These are phyloP conservation scores for Penicillium sp. DNA, from an alignment of 2,329 filamentous ascomycete genomes.

Conservation along the genomic window DNA sequence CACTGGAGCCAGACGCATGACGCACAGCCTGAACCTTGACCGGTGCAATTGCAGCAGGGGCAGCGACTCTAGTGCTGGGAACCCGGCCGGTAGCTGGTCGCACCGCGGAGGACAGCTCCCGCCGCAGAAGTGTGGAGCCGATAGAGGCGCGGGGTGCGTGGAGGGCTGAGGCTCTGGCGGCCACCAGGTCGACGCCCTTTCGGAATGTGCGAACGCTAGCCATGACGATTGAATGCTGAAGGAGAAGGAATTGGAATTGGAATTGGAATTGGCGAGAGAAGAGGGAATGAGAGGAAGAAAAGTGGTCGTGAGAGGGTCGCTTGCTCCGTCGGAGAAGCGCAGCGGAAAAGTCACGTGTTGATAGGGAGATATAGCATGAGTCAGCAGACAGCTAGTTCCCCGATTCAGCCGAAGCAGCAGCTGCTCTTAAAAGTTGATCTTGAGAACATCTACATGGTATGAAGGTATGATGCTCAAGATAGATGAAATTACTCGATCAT, in stretches of 20 bases:
- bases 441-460: too few relatives aligned
- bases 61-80: slow-evolving; percentile 15
- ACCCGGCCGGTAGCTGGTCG: slow-evolving; percentile 25
- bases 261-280: slow-evolving; percentile 14
- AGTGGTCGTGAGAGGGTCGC: slow-evolving; percentile 12
- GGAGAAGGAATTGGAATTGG: too few relatives aligned
- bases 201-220: slow-evolving; percentile 34
- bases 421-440: too few relatives aligned
- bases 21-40: slow-evolving; percentile 26
- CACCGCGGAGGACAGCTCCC: slow-evolving; percentile 34
- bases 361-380: slow-evolving; percentile 34
- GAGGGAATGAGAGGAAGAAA: slow-evolving; percentile 18
- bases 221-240: slow-evolving; percentile 29
- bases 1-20: slow-evolving; percentile 37
- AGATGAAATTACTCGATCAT: too few relatives aligned
- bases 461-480: too few relatives aligned
- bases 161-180: slow-evolving; percentile 29
- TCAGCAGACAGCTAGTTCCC: slow-evolving; percentile 20
- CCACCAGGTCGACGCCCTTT: slow-evolving; percentile 36
- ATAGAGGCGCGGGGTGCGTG: slow-evolving; percentile 35
- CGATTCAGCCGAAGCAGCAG: slow-evolving; percentile 6
- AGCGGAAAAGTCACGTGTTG: slow-evolving; percentile 45
- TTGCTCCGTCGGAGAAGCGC: slow-evolving; percentile 25
- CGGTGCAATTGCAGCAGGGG: slow-evolving; percentile 17
- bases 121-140: slow-evolving; percentile 34